Evolutionary conservation across 768 basidiomycete species (phyloP).

Genomic region (Russula dissimulans): DNA sequence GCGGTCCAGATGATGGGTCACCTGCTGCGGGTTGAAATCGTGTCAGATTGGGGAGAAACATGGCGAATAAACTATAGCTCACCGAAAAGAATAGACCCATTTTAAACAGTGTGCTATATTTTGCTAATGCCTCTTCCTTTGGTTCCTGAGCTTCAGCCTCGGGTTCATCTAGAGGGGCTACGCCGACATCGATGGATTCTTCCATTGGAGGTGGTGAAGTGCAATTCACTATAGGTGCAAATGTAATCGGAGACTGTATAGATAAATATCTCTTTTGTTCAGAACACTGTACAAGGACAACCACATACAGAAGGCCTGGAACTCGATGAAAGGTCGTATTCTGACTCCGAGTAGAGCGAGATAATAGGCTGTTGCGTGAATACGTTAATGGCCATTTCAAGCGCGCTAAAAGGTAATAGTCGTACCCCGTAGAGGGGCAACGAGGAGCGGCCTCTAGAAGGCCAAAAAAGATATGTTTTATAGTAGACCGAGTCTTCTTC

Average conservation of each 20-base stretch:
- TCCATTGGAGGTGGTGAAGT: not conserved
- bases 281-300: not conserved
- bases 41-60: not conserved
- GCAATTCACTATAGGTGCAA: not conserved
- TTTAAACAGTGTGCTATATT: not conserved
- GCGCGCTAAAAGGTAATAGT: not conserved
- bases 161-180: not conserved
- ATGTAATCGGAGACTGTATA: constrained; percentile 8
- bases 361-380: not conserved
- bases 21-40: not conserved
- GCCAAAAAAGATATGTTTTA: not conserved
- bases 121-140: not conserved
- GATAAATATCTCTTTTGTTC: not conserved
- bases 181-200: not conserved
- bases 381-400: not conserved
- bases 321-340: not conserved
- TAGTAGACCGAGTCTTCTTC: constrained; percentile 2
- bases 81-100: not conserved
- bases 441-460: not conserved
- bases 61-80: not conserved
- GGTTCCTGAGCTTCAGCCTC: not conserved
- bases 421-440: constrained; percentile 9
- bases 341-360: constrained; percentile 1
- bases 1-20: not conserved
- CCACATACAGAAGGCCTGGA: not conserved